phyloP scores from a whole-genome alignment of 2,329 filamentous ascomycete genomes.

The Arthrobotrys sphaeroides region DNA sequence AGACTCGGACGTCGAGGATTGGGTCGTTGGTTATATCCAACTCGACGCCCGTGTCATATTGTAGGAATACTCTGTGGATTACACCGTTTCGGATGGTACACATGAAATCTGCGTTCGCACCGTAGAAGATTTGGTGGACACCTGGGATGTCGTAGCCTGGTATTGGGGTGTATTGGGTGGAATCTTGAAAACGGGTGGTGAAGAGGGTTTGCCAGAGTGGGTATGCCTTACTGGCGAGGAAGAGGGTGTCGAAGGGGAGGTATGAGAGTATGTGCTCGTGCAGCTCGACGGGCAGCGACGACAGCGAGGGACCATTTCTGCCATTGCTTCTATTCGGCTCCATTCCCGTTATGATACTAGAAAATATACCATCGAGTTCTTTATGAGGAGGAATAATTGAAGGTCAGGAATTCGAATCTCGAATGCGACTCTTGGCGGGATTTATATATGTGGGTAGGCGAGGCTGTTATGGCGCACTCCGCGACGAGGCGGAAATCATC shows the following conservation, averaged over 20 bases:
- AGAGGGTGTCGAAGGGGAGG: background rate
- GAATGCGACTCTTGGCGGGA: background rate
- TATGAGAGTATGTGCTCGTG: background rate
- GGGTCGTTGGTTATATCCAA: background rate
- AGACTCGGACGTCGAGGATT: background rate
- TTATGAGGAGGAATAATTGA: too few relatives aligned
- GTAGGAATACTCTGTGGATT: background rate
- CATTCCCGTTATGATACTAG: too few relatives aligned
- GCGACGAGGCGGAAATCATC: background rate
- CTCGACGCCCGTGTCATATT: background rate
- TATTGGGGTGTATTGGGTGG: background rate
- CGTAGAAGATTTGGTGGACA: slow-evolving; percentile 3
- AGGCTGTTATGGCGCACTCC: background rate
- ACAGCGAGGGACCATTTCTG: background rate
- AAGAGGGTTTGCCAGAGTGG: background rate
- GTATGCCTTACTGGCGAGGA: background rate
- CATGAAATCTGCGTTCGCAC: background rate
- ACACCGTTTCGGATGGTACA: background rate
- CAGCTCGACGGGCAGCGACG: background rate
- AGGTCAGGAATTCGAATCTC: background rate
- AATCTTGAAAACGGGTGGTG: background rate
- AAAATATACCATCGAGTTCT: too few relatives aligned
- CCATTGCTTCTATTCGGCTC: too few relatives aligned
- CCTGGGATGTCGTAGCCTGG: background rate
- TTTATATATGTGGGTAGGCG: background rate